A percentile compares a stretch with the other conserved stretches of the same genome.
These are phyloP conservation scores for Alternaria hordeiaustralica DNA, from an alignment of 2,329 filamentous ascomycete genomes.

Conservation along the genomic window DNA sequence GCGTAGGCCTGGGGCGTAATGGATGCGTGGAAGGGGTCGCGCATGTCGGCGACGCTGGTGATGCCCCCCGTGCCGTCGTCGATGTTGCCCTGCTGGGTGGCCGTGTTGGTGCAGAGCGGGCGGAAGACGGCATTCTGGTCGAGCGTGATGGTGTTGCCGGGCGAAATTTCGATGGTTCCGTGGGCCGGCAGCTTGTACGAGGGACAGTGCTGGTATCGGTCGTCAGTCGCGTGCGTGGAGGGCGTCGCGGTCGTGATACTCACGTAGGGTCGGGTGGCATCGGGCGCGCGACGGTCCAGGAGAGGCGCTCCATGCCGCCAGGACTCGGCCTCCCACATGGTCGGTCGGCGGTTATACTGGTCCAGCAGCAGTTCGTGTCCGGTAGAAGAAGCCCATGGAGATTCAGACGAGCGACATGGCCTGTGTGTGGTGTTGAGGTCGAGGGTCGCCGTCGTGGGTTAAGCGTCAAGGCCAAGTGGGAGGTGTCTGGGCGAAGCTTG, in stretches of 20 bases:
- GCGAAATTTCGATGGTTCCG: constrained; percentile 62
- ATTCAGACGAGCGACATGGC: constrained; percentile 31
- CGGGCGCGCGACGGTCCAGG: constrained; percentile 29
- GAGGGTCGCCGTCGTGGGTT: constrained; percentile 17
- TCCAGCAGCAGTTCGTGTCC: constrained; percentile 41
- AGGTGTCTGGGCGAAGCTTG: constrained; percentile 26
- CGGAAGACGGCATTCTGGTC: constrained; percentile 66
- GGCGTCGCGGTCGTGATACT: constrained; percentile 22
- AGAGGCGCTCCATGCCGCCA: constrained; percentile 32
- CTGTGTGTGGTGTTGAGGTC: constrained; percentile 12
- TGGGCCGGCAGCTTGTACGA: constrained; percentile 67
- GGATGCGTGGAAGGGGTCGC: constrained; percentile 91
- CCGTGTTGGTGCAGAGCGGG: constrained; percentile 59
- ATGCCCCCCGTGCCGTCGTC: constrained; percentile 48
- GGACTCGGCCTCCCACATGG: constrained; percentile 38
- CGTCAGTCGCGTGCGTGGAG: constrained; percentile 28
- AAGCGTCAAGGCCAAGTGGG: constrained; percentile 35
- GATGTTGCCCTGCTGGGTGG: constrained; percentile 40
- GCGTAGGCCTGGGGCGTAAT: constrained; percentile 93
- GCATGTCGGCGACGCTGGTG: constrained; percentile 68
- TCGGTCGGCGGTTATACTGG: constrained; percentile 40
- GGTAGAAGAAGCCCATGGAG: constrained; percentile 36
- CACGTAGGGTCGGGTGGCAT: constrained; percentile 41
- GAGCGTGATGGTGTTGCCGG: constrained; percentile 65
- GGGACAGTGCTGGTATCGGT: constrained; percentile 59